Conservation (phyloP, 176 grass and related monocot genomes). For the Oryza australiensis region DNA sequence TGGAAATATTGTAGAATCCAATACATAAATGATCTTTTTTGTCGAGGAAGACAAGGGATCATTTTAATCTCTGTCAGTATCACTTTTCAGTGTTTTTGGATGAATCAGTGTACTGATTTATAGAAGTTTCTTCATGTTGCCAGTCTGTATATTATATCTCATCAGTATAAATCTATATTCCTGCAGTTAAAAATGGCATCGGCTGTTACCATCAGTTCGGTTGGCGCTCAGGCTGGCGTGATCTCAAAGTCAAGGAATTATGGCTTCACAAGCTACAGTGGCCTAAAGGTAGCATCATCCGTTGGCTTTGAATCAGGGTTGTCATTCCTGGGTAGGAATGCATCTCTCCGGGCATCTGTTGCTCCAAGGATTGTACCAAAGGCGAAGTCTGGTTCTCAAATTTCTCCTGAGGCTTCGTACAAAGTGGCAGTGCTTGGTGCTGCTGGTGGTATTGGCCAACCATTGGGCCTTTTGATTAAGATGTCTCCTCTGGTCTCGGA, state of each 20-base stretch:
- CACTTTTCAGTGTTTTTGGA: not conserved
- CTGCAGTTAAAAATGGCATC: constrained; percentile 43
- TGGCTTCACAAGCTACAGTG: constrained; percentile 34
- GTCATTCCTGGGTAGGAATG: constrained; percentile 40
- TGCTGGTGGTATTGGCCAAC: constrained; percentile 83
- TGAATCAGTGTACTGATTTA: not conserved
- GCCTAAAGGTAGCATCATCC: constrained; percentile 40
- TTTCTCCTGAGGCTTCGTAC: constrained; percentile 58
- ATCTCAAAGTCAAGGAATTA: constrained; percentile 38
- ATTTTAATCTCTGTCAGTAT: not conserved
- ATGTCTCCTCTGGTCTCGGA: constrained; percentile 78
- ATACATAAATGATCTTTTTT: not conserved
- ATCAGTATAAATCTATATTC: constrained; percentile 7
- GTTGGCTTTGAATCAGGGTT: constrained; percentile 19
- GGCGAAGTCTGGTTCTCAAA: constrained; percentile 39
- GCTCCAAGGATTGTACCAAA: constrained; percentile 53
- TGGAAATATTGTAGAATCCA: not conserved
- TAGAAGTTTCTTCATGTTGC: not conserved
- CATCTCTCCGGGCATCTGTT: constrained; percentile 32
- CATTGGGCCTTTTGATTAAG: constrained; percentile 69
- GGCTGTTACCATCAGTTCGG: constrained; percentile 34
- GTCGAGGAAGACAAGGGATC: not conserved
- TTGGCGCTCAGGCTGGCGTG: constrained; percentile 36
- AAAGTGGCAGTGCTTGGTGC: constrained; percentile 84
- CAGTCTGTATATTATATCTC: not conserved